Percentiles rank a stretch among this genome's conserved stretches.
Conservation (phyloP, 495 filamentous ascomycete species). For the Glarea lozoyensis region DNA sequence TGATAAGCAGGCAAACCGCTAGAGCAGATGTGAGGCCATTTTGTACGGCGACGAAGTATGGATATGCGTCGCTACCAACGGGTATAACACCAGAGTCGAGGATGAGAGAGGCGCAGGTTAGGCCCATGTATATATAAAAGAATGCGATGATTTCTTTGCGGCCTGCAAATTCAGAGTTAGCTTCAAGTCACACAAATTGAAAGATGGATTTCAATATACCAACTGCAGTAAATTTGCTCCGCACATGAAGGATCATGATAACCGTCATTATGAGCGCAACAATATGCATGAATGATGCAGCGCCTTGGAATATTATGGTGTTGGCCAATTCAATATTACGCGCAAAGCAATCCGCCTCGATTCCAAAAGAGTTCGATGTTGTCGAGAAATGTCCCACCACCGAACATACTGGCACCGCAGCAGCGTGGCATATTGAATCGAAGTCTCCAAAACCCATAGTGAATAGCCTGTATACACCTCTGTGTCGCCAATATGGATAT, state of each 20-base stretch:
- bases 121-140: conserved; percentile 92
- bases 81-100: conserved; percentile 92
- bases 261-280: conserved; percentile 84
- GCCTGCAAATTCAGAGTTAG: too few relatives aligned
- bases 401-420: conserved; percentile 78
- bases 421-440: conserved; percentile 73
- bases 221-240: conserved; percentile 97
- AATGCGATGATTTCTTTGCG: conserved; percentile 97
- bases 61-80: conserved; percentile 66
- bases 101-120: conserved; percentile 81
- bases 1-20: conserved; percentile 84
- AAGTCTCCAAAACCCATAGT: conserved; percentile 90
- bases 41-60: conserved; percentile 88
- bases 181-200: too few relatives aligned
- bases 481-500: too few relatives aligned
- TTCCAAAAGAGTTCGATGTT: conserved; percentile 40
- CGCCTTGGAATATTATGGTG: conserved; percentile 95
- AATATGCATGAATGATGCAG: conserved; percentile 87
- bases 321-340: conserved; percentile 94
- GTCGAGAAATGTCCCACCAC: conserved; percentile 51
- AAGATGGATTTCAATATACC: conserved; percentile 66
- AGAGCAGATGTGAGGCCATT: conserved; percentile 84
- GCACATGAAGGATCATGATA: conserved; percentile 93
- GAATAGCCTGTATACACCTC: conserved; percentile 10
- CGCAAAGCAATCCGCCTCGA: conserved; percentile 86